A percentile compares a stretch with the other conserved stretches of the same genome.
Evolutionary conservation across 2,329 filamentous ascomycete genomes (phyloP).

Genomic region (Rutstroemia sp.): DNA sequence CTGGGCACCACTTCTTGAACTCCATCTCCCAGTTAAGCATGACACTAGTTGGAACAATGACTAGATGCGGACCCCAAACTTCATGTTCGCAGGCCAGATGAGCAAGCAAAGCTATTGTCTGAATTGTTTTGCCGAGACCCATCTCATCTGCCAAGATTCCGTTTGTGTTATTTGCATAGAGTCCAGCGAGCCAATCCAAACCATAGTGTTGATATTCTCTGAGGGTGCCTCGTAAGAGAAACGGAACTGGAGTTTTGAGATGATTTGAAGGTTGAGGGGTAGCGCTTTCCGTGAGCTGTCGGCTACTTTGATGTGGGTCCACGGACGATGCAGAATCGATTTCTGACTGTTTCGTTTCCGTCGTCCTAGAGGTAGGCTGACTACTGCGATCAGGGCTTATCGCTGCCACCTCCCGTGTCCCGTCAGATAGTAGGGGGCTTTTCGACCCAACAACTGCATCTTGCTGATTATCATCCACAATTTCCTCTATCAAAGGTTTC

Average conservation of each 20-base stretch:
- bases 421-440: background rate
- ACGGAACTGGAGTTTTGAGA: constrained; percentile 65
- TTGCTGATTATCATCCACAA: background rate
- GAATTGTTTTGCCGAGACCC: constrained; percentile 96
- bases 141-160: constrained; percentile 97
- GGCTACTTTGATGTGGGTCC: constrained; percentile 25
- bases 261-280: constrained; percentile 33
- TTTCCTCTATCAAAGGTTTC: constrained; percentile 1
- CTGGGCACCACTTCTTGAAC: constrained; percentile 98
- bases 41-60: constrained; percentile 94
- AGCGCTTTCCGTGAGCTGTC: constrained; percentile 30
- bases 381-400: constrained; percentile 31
- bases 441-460: background rate
- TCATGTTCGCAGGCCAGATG: constrained; percentile 86
- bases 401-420: constrained; percentile 11
- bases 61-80: constrained; percentile 92
- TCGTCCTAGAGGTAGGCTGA: constrained; percentile 31
- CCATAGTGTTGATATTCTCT: constrained; percentile 96
- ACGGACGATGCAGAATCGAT: constrained; percentile 30
- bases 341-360: constrained; percentile 28
- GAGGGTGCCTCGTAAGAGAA: constrained; percentile 77
- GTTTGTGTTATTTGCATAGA: constrained; percentile 89
- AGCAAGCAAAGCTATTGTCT: constrained; percentile 89
- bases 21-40: constrained; percentile 99
- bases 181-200: constrained; percentile 90